These are phyloP conservation scores for Ziziphus jujuba DNA, from an alignment of 306 rosid genomes.

Conservation along the genomic window DNA sequence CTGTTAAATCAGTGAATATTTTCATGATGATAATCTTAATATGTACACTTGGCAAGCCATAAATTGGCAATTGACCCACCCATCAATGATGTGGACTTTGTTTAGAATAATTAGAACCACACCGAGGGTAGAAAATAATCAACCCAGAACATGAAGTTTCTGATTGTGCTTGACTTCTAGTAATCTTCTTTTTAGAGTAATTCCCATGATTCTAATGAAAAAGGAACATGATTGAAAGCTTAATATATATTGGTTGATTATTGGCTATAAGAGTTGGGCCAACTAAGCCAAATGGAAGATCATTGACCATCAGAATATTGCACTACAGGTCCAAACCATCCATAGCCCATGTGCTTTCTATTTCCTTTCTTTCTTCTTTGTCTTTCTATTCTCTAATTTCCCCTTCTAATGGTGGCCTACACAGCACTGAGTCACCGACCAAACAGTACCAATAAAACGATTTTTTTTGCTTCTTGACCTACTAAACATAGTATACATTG, in stretches of 20 bases:
- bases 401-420: background rate
- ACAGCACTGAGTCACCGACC: background rate
- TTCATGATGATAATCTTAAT: too few relatives aligned
- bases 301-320: background rate
- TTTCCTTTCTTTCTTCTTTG: background rate
- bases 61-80: too few relatives aligned
- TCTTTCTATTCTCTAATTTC: background rate
- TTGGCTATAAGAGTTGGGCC: constrained; percentile 36
- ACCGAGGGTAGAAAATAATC: too few relatives aligned
- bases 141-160: too few relatives aligned
- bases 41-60: too few relatives aligned
- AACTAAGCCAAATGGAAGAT: constrained; percentile 11
- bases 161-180: too few relatives aligned
- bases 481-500: background rate
- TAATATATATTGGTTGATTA: background rate
- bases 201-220: background rate
- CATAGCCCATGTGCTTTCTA: constrained; percentile 6
- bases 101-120: too few relatives aligned
- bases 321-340: background rate
- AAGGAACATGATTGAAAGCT: constrained; percentile 4
- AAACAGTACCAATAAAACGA: background rate
- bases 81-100: too few relatives aligned
- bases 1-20: too few relatives aligned
- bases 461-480: constrained; percentile 8
- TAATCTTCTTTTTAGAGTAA: too few relatives aligned